Evolutionary conservation across 352 stramenopile genomes (phyloP).

Genomic region (Phytopythium litorale): DNA sequence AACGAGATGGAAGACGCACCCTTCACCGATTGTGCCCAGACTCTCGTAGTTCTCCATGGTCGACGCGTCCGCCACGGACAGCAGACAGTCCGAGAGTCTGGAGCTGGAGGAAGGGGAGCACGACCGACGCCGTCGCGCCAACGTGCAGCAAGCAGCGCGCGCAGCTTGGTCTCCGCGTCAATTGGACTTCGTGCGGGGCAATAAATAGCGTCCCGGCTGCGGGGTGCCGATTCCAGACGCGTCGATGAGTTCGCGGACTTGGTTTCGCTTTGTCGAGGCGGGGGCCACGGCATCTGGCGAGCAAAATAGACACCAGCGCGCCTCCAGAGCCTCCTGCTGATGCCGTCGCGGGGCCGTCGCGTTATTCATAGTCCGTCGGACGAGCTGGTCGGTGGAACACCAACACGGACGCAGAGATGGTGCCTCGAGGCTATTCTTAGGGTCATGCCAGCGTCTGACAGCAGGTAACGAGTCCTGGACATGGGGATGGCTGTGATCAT

Average conservation of each 20-base stretch:
- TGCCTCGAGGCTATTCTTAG: not conserved
- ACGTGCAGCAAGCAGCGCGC: not conserved
- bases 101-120: not conserved
- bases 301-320: not conserved
- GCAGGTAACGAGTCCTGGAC: not conserved
- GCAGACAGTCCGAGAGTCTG: constrained; percentile 8
- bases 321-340: not conserved
- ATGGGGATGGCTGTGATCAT: not conserved
- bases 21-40: constrained; percentile 85
- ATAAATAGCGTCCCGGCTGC: not conserved
- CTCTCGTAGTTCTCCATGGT: constrained; percentile 88
- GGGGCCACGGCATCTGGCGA: not conserved
- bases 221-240: not conserved
- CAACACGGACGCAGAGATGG: not conserved
- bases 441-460: not conserved
- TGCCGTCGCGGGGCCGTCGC: not conserved
- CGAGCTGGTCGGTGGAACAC: not conserved
- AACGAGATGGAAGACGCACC: constrained; percentile 24
- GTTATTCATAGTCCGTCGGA: not conserved
- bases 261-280: not conserved
- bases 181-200: not conserved
- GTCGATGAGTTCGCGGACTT: not conserved
- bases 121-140: not conserved
- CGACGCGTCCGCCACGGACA: constrained; percentile 2
- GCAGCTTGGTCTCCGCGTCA: not conserved